These are phyloP conservation scores for Pseudonitzschia pungens DNA, from an alignment of 108 stramenopile species.

Conservation along the genomic window DNA sequence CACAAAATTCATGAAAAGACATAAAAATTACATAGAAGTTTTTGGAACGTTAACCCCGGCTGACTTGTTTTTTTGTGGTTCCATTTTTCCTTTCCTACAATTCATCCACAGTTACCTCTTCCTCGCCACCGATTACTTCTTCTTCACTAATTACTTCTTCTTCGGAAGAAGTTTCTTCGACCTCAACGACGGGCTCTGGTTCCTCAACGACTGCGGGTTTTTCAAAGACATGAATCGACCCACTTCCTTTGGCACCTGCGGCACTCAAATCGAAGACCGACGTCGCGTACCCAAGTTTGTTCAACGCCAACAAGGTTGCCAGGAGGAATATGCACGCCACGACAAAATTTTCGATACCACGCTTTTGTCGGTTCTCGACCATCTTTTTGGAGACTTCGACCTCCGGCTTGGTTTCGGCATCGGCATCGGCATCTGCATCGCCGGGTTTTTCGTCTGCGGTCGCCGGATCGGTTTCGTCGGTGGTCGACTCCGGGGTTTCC, in stretches of 20 bases:
- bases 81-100: neutral
- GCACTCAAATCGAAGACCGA: neutral
- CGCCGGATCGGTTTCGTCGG: no score
- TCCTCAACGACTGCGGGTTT: neutral
- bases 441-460: neutral
- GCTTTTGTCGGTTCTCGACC: neutral
- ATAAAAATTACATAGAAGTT: neutral
- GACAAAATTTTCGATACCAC: slow-evolving; percentile 5
- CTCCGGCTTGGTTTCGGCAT: neutral
- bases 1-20: no score
- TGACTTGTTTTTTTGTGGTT: neutral
- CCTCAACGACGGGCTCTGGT: no score
- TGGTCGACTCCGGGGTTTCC: neutral
- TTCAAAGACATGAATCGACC: slow-evolving; percentile 1
- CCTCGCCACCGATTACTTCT: neutral
- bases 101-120: neutral
- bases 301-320: slow-evolving; percentile 18
- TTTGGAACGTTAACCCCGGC: neutral
- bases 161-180: no score
- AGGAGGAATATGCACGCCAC: slow-evolving; percentile 8
- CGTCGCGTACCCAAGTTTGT: slow-evolving; percentile 17
- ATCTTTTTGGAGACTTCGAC: neutral
- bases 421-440: neutral
- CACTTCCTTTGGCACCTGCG: neutral
- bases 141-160: neutral